Base-by-base conservation (phyloP, 139 green algal genomes). In the Chlamydomonas sp. region DNA sequence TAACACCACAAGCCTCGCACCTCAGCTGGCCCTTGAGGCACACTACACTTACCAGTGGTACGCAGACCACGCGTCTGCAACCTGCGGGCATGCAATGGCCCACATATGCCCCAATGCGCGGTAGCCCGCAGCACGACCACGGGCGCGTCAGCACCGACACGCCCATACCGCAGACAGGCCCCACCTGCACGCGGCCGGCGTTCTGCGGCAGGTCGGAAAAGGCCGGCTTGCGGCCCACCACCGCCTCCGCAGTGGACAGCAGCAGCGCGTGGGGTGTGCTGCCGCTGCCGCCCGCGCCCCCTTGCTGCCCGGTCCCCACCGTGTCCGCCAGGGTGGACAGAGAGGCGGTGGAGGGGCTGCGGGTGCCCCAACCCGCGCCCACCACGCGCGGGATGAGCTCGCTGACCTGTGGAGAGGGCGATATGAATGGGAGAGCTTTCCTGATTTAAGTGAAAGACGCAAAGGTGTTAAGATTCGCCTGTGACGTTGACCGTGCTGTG, bases 201-300 rank as follows among this genome's bases (percentile, higher is more conserved):
- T 88, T 91, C 49, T 85, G 59, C 7, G 80, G 80, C 18, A 91
- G 67, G 31, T 91, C 88, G 16, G 67, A 64, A 31, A 91, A 91
- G 0, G 88, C 68, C 14, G 68, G 76, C 68, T 86, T 85, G 58
- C 78, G 77, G 3, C 6, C 61, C 66, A n/a, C 80, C 57, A 12
- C 77, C 8, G 75, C 84, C 17, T 63, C 68, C 61, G 77, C 85
- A 0, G 72, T 69, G 18, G 20, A 80, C 15, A 86, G 72, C 60
- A 86, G 81, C 71, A 77, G 71, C n/a, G 71, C 71, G n/a, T 18
- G 10, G 17, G 71, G 10, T 5, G 4, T 9, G 71, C 71, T 9
- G 71, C 10, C n/a, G 71, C 16, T 17, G 68, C 68, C 68, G 68
- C 68, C 68, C 1, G 17, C 67, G 67, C 67, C 8, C 3, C 67